Evolutionary conservation across 176 grass and related monocot genomes (phyloP).

Genomic region (Rhynchospora pubera): DNA sequence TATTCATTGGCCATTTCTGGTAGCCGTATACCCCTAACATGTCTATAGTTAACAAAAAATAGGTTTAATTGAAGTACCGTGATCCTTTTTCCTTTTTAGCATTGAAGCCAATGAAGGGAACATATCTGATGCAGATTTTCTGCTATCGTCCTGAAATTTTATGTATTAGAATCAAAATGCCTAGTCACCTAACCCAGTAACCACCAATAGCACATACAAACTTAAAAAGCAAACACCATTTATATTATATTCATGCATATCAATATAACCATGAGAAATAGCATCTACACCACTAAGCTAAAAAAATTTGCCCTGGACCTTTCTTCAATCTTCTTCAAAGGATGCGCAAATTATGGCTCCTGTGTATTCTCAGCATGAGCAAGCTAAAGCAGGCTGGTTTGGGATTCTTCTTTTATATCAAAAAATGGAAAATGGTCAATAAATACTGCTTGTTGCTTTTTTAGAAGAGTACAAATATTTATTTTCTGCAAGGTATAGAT

Average conservation of each 20-base stretch:
- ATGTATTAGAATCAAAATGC: not conserved
- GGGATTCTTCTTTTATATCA: not conserved
- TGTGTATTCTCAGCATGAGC: not conserved
- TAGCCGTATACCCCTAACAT: not conserved
- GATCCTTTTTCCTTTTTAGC: conserved; percentile 87
- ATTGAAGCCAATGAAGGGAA: conserved; percentile 53
- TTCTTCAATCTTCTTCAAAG: conserved; percentile 6
- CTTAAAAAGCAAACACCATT: not conserved
- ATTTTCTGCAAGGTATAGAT: not conserved
- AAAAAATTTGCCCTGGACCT: not conserved
- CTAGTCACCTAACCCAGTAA: not conserved
- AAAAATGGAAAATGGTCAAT: not conserved
- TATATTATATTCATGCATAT: not conserved
- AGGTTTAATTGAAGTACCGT: conserved; percentile 41
- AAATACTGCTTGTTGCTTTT: not conserved
- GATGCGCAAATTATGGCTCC: not conserved
- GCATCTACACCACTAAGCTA: not conserved
- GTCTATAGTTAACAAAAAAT: not conserved
- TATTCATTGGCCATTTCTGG: not conserved
- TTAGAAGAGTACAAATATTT: not conserved
- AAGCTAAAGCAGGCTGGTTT: not conserved
- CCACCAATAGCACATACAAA: not conserved
- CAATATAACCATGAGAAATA: not conserved
- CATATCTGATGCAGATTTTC: conserved; percentile 63
- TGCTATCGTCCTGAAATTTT: conserved; percentile 79